Base-by-base conservation (phyloP, 257 asterid genomes). In the Solanum etuberosum region DNA sequence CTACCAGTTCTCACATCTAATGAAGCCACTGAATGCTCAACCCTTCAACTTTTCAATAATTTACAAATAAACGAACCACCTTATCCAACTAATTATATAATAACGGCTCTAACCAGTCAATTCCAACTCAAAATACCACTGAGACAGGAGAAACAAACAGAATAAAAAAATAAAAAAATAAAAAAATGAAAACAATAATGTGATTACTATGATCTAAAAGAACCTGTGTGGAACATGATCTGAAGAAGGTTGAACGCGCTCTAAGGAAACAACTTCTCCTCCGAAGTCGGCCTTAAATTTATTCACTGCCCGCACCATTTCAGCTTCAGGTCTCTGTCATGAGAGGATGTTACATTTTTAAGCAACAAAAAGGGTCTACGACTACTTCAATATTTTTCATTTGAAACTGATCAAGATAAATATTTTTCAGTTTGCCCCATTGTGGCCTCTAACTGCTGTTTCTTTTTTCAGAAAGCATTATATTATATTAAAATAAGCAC, bases 221-320 rank as follows among this genome's bases (percentile, higher is more conserved):
- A 80, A 97, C 99, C 99, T 97, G 93, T 97, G 99, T 71, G 98
- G 98, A 93, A 97, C 99, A 88, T 95, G 99, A 90, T 96, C 99
- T 5, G 98, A 94, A 85, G 99, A 97, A 73, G 99, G 98, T 73
- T 97, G 99, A 85, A 96, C 93, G 35, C 98, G 98, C 89, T 97
- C 98, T 89, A 97, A 86, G 59, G 95, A 93, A 86, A 97, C 93
- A 83, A 96, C 87, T 48, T 95, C 93, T 86, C 97, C 99, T 87
- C 99, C 99, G 88, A 97, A 97, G 87, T 97, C 99, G 20, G 99
- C 98, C 93, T 95, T 97, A 91, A 94, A 96, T 90, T 92, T 94
- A 92, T 97, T 96, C 91, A 94, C 99, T 8, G 96, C 94, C 83
- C 98, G 92, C 89, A 96, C 88, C 98, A 97, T 90, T 93, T 97